phyloP scores from a whole-genome alignment of 2,329 filamentous ascomycete species.

The Aaosphaeria arxii region DNA sequence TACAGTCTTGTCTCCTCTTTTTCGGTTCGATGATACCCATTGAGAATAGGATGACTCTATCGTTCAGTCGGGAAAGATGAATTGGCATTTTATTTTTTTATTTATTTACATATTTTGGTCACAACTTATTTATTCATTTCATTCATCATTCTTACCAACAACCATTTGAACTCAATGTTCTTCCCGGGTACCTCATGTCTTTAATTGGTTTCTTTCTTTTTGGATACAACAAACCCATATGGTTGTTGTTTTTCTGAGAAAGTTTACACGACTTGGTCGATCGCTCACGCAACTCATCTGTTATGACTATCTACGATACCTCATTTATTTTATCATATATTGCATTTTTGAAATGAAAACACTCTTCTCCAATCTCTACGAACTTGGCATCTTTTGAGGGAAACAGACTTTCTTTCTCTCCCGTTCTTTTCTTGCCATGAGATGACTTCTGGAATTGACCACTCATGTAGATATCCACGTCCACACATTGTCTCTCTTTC shows the following conservation, averaged over 20 bases:
- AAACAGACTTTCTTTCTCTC: neutral
- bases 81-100: constrained; percentile 5
- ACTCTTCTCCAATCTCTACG: neutral
- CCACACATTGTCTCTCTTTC: no score
- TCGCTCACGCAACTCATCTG: neutral
- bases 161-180: neutral
- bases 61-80: constrained; percentile 6
- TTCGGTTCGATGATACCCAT: constrained; percentile 27
- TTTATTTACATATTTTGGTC: constrained; percentile 3
- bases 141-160: constrained; percentile 1
- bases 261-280: neutral
- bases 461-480: no score
- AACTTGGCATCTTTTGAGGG: neutral
- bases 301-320: neutral
- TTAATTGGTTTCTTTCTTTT: neutral
- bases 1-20: constrained; percentile 8
- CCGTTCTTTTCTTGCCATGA: neutral
- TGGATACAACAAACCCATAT: constrained; percentile 3
- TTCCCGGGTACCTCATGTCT: neutral
- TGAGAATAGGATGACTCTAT: constrained; percentile 16
- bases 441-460: neutral
- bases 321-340: neutral
- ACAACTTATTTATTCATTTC: neutral
- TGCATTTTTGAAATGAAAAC: neutral
- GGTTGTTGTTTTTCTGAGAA: neutral